Evolutionary conservation across 345 rosid species (phyloP).

Genomic region (Toxicodendron radicans): DNA sequence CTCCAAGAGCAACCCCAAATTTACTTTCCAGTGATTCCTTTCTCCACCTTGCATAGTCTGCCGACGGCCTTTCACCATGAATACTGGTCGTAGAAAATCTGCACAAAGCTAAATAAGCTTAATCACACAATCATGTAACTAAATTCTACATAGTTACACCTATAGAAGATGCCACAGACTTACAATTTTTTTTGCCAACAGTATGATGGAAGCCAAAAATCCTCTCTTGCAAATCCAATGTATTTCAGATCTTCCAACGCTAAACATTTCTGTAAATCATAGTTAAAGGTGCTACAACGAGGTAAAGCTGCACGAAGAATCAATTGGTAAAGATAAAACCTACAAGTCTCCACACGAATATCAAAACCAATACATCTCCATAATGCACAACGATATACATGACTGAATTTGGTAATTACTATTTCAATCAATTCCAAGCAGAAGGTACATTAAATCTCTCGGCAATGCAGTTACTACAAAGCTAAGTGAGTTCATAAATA

Average conservation of each 20-base stretch:
- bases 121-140: neutral
- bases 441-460: neutral
- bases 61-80: constrained; percentile 82
- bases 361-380: neutral
- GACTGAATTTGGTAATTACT: neutral
- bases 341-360: neutral
- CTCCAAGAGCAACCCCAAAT: constrained; percentile 74
- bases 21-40: constrained; percentile 95
- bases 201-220: constrained; percentile 29
- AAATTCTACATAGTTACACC: neutral
- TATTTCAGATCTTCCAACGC: constrained; percentile 10
- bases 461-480: too few species aligned
- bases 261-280: constrained; percentile 22
- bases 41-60: constrained; percentile 82
- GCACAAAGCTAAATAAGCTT: constrained; percentile 17
- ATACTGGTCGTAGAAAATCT: constrained; percentile 75
- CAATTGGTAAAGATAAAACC: neutral
- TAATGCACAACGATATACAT: neutral
- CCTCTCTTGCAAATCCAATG: constrained; percentile 25
- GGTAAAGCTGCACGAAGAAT: constrained; percentile 36
- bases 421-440: neutral
- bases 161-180: constrained; percentile 27
- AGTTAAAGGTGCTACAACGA: constrained; percentile 23
- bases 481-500: neutral
- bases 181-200: constrained; percentile 42